Evolutionary conservation across 306 rosid species (phyloP), one percentile per base, ranked within the genome.

Genomic region (Vigna unguiculata): DNA sequence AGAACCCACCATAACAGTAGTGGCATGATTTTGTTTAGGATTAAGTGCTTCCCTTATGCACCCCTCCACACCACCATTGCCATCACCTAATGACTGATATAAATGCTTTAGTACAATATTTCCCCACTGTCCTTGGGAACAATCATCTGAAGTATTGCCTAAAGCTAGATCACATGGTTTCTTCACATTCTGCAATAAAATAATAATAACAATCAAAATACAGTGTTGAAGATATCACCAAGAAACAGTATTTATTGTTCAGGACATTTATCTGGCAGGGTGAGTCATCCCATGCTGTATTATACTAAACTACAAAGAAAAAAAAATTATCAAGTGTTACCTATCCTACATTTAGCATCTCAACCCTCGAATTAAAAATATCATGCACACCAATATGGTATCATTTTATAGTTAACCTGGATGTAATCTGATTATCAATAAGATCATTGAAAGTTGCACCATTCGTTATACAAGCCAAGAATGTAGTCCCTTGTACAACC

Each of bases 41-140:
- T 34, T 78, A 46, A 88, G 81, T 72, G 86, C 88, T 74, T 88
- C 83, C 70, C 65, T 85, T n/a, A 86, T 84, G 85, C 93, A 85
- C 41, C 61, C 74, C 68, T 80, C 85, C 72, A 88, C 74, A 69
- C 91, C 88, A n/a, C 91, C 87, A 80, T 85, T 88, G 51, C 49
- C 80, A 61, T 74, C 81, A 40, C 91, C 86, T 58, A 88, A 40
- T 22, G 96, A 91, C 82, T 87, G 91, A 81, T 64, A 75, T 76
- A 90, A 69, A 47, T 72, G 88, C 60, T 82, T 86, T 76, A 86
- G 80, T 48, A 84, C 75, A 52, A 86, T 78, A 81, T 85, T 83
- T 85, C 88, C 85, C 86, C 93, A 88, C 57, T 82, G 73, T 72
- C 80, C 80, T 78, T 66, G 78, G n/a, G 84, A 86, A 75, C 68